Conservation (phyloP, 129 eudicot genomes). For the Lactuca sativa region DNA sequence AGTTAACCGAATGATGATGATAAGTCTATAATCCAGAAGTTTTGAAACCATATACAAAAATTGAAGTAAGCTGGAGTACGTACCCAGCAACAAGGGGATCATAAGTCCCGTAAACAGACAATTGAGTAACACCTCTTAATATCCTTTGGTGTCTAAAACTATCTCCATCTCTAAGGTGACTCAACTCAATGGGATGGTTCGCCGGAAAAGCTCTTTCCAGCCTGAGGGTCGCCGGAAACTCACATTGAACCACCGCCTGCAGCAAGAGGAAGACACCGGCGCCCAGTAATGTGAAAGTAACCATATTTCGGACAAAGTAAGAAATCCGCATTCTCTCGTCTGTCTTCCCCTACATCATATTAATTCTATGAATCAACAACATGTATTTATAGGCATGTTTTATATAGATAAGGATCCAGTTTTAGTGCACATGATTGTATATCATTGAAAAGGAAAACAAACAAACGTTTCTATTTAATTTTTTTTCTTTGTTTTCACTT, state of each 20-base stretch:
- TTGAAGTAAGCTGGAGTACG: background rate
- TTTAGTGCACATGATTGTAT: no score
- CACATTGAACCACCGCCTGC: slow-evolving; percentile 28
- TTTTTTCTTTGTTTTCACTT: no score
- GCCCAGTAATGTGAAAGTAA: slow-evolving; percentile 28
- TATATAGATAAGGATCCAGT: no score
- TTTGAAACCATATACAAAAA: background rate
- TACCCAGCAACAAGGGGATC: slow-evolving; percentile 93
- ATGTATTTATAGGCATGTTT: no score
- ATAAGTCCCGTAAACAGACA: slow-evolving; percentile 74
- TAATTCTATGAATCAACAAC: no score
- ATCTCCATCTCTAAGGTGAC: slow-evolving; percentile 66
- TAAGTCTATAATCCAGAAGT: background rate
- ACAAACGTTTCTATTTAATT: no score
- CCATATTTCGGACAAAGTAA: slow-evolving; percentile 10
- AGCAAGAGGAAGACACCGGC: slow-evolving; percentile 2
- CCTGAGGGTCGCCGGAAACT: slow-evolving; percentile 45
- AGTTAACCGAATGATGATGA: background rate
- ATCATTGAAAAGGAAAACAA: no score
- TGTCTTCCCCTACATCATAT: background rate
- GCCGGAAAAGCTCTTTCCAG: slow-evolving; percentile 83
- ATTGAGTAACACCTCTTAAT: slow-evolving; percentile 66
- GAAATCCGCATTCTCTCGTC: slow-evolving; percentile 36
- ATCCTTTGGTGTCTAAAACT: slow-evolving; percentile 66
- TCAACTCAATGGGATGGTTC: slow-evolving; percentile 58